Percentiles rank a stretch among this genome's conserved stretches.
phyloP scores from a whole-genome alignment of 148 eudicot genomes.

The Beta vulgaris region DNA sequence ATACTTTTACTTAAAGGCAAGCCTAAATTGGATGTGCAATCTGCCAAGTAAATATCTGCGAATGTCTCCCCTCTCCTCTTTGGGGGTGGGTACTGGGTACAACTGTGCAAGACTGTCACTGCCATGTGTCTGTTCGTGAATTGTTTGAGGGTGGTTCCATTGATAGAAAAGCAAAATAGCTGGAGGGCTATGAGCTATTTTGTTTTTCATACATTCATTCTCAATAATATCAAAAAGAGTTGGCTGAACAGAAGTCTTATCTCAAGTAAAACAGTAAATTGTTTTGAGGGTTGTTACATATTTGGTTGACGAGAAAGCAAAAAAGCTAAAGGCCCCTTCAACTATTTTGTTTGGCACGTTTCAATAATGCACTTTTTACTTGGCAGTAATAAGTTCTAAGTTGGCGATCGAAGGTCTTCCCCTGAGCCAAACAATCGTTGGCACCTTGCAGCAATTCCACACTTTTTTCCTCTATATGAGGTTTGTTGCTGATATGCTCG shows the following conservation, averaged over 20 bases:
- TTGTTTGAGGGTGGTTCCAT: background rate
- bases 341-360: background rate
- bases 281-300: background rate
- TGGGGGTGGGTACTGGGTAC: background rate
- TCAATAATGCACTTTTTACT: no score
- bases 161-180: background rate
- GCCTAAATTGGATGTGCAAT: background rate
- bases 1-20: background rate
- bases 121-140: background rate
- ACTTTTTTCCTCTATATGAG: background rate
- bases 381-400: background rate
- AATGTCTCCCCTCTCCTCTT: background rate
- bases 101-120: background rate
- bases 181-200: background rate
- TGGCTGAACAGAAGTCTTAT: background rate
- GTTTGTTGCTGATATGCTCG: background rate
- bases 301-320: background rate
- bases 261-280: background rate
- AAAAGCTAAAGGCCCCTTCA: background rate
- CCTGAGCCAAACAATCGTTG: background rate
- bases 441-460: background rate
- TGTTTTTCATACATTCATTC: background rate
- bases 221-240: background rate
- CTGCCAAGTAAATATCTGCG: background rate
- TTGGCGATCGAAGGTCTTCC: background rate